Conservation (phyloP, 2,329 filamentous ascomycete species). For the Capronia coronata region DNA sequence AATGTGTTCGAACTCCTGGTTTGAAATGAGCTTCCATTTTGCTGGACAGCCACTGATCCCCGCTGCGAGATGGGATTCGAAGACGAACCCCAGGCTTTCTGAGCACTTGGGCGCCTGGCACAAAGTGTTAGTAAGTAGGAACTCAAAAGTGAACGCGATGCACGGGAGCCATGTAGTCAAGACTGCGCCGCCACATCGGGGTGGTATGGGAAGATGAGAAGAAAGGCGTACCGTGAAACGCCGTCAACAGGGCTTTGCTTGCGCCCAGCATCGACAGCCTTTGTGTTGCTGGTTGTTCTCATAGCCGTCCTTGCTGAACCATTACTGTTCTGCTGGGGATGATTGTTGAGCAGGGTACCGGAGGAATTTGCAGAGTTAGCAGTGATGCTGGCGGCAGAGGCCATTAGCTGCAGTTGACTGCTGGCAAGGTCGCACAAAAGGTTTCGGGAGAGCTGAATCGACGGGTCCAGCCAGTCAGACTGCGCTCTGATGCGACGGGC, state of each 20-base stretch:
- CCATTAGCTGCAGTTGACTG: slow-evolving; percentile 25
- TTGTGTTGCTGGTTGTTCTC: slow-evolving; percentile 25
- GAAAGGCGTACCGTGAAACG: slow-evolving; percentile 17
- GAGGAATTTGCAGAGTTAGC: slow-evolving; percentile 17
- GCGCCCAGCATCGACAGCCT: slow-evolving; percentile 23
- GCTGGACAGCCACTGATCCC: slow-evolving; percentile 41
- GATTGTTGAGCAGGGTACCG: slow-evolving; percentile 9
- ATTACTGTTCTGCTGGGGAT: slow-evolving; percentile 22
- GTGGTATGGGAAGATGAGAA: not conserved
- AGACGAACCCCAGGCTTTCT: slow-evolving; percentile 56
- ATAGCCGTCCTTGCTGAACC: slow-evolving; percentile 23
- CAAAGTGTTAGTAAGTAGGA: slow-evolving; percentile 1
- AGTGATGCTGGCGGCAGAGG: slow-evolving; percentile 25
- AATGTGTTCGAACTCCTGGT: slow-evolving; percentile 39
- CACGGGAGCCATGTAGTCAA: not conserved
- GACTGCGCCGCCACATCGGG: no score
- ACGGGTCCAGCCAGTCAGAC: slow-evolving; percentile 24
- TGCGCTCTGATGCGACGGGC: slow-evolving; percentile 9
- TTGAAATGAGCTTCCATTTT: slow-evolving; percentile 49
- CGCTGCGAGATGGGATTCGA: slow-evolving; percentile 57
- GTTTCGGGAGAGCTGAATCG: slow-evolving; percentile 18
- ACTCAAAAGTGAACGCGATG: not conserved
- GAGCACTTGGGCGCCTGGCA: slow-evolving; percentile 27
- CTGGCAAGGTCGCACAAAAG: slow-evolving; percentile 26
- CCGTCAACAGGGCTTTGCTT: slow-evolving; percentile 27